Percentiles rank a stretch among this genome's conserved stretches.
These are phyloP conservation scores for Berberis vulgaris DNA, from an alignment of 164 flowering plant genomes.

Conservation along the genomic window DNA sequence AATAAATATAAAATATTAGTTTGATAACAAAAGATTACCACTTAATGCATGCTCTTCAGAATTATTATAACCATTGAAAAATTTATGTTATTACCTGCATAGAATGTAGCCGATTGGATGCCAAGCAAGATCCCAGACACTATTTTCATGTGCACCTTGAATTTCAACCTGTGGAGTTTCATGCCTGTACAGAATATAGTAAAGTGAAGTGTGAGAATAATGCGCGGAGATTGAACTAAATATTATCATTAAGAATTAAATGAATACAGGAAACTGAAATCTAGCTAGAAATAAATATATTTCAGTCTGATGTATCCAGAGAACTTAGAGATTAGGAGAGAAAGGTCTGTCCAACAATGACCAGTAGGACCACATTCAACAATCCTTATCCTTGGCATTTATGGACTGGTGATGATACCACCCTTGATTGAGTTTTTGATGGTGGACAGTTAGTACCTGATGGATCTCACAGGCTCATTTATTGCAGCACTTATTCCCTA, in stretches of 20 bases:
- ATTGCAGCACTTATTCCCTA: too few relatives aligned
- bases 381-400: too few relatives aligned
- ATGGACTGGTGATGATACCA: too few relatives aligned
- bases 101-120: slow-evolving; percentile 97
- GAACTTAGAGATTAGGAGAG: not conserved
- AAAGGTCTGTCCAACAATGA: too few relatives aligned
- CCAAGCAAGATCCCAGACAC: slow-evolving; percentile 99
- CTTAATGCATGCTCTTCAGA: not conserved
- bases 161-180: slow-evolving; percentile 90
- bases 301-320: not conserved
- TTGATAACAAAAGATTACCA: too few relatives aligned
- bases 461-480: too few relatives aligned
- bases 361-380: too few relatives aligned
- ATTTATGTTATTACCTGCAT: slow-evolving; percentile 55
- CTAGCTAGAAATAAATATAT: too few relatives aligned
- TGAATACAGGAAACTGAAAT: too few relatives aligned
- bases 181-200: slow-evolving; percentile 48
- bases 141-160: slow-evolving; percentile 78
- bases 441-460: too few relatives aligned
- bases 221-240: not conserved
- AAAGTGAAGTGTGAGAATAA: not conserved
- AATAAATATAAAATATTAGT: too few relatives aligned
- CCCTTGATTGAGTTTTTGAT: too few relatives aligned
- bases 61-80: slow-evolving; percentile 1
- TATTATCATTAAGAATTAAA: not conserved